Percentiles rank a stretch among this genome's conserved stretches.
phyloP scores from a whole-genome alignment of 345 rosid genomes.

The Linum lewisii region DNA sequence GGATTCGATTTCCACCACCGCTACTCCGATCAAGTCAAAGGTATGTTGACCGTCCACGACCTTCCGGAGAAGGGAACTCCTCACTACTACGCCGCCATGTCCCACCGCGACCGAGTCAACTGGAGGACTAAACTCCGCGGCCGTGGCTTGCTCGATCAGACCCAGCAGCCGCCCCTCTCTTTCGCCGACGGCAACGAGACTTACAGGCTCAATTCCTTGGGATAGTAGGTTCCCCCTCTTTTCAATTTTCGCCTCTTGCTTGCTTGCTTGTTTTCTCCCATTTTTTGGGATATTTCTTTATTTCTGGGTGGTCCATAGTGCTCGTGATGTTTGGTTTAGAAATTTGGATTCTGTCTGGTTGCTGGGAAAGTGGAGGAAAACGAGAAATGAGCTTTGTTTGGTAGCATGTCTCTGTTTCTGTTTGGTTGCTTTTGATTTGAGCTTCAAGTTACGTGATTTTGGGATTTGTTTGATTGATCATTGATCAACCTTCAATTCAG shows the following conservation, averaged over 20 bases:
- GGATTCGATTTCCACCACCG: constrained; percentile 76
- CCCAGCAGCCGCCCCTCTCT: constrained; percentile 34
- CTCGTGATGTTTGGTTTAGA: no score
- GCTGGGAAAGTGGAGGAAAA: no score
- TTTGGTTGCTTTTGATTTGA: neutral
- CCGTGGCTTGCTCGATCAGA: constrained; percentile 33
- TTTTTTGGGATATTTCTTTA: neutral
- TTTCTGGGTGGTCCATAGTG: no score
- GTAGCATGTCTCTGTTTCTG: neutral
- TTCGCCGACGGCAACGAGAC: constrained; percentile 70
- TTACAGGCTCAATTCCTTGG: constrained; percentile 32
- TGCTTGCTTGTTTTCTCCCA: neutral
- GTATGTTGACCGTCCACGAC: constrained; percentile 43
- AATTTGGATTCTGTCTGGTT: no score
- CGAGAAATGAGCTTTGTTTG: no score
- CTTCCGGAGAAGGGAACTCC: constrained; percentile 59
- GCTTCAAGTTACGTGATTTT: neutral
- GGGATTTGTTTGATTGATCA: neutral
- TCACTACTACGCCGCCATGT: constrained; percentile 54
- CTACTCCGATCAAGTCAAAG: constrained; percentile 70
- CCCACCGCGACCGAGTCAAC: constrained; percentile 49
- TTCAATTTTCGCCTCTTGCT: neutral
- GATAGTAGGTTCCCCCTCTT: constrained; percentile 48
- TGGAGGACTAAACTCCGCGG: constrained; percentile 31
- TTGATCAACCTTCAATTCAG: neutral